These are phyloP conservation scores for Rhododendron williamsianum DNA, from an alignment of 148 eudicot genomes.

Conservation along the genomic window DNA sequence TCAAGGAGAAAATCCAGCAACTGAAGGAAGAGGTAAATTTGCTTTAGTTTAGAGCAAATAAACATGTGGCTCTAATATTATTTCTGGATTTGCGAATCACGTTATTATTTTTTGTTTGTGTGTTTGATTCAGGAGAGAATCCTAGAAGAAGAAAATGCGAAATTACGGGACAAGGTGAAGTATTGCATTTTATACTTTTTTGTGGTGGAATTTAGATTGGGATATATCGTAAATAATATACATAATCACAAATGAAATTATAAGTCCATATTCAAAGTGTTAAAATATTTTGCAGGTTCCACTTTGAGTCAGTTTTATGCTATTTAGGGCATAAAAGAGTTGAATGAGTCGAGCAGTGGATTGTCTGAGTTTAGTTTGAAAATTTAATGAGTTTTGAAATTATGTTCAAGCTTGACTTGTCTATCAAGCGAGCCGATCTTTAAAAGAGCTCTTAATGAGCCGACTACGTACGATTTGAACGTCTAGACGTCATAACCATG, in stretches of 20 bases:
- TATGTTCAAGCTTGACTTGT: too few species aligned
- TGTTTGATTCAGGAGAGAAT: slow-evolving; percentile 38
- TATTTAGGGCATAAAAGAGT: too few species aligned
- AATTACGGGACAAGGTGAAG: slow-evolving; percentile 40
- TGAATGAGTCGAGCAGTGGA: too few species aligned
- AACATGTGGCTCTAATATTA: background rate
- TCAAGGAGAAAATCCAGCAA: slow-evolving; percentile 41
- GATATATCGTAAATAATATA: background rate
- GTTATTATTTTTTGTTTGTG: background rate
- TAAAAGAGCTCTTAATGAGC: background rate
- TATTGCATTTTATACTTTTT: background rate
- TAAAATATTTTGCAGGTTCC: background rate
- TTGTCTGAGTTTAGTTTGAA: too few species aligned
- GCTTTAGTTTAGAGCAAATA: background rate
- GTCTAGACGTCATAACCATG: background rate
- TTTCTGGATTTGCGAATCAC: background rate
- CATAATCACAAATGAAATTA: background rate
- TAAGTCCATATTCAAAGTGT: background rate
- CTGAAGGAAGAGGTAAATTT: slow-evolving; percentile 54
- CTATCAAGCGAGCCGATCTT: background rate
- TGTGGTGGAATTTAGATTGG: background rate
- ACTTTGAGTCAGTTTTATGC: background rate
- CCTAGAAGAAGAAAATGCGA: slow-evolving; percentile 41
- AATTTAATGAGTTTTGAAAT: too few species aligned
- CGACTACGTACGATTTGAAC: background rate